Base-by-base conservation (phyloP, 2,329 filamentous ascomycete species). In the Phialemoniopsis sp. region DNA sequence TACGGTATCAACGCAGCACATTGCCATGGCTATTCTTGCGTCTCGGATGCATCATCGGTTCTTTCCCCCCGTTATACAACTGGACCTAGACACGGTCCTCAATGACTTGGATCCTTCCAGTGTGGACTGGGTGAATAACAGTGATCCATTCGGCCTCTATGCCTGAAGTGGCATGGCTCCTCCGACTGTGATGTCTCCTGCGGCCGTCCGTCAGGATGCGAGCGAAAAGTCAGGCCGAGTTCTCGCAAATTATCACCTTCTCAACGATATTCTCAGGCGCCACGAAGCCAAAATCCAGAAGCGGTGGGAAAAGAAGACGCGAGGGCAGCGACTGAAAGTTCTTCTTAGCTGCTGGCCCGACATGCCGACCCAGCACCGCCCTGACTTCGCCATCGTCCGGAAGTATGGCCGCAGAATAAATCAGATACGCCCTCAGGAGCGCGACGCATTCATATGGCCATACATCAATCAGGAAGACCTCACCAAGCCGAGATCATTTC, bases 391-490 rank as follows among this genome's bases (percentile, higher is more conserved):
- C 4, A 61, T 58, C 13, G 58, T 61, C 17, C 51, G 48, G n/a
- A 53, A 46, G 28, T 45, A 56, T 12, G 32, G 2, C 14, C 49
- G 12, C 17, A 55, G 26, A 42, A 46, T 5, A 6, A 26, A 6
- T 6, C 18, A 40, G 4, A 3, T 21, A 1, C 47, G 49, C 4
- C 51, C 50, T 10, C 44, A 48, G 17, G 49, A 56, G n/a, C 47
- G 41, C 8, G 60, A 66, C 6, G 39, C 56, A 8, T 76, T 58
- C 43, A 52, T 75, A 32, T 78, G 67, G 63, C 77, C 77, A 0
- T 62, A 71, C 34, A 68, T 82, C 51, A 82, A 82, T 46, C 59
- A 73, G 31, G 72, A 82, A 39, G 77, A 82, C 46, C 57, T 82
- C 1, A 37, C 49, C 0, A 59, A 67, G 16, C 52, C 64, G 0